Evolutionary conservation across 2,329 filamentous ascomycete species (phyloP).

Genomic region (Paecilomyces variotii): DNA sequence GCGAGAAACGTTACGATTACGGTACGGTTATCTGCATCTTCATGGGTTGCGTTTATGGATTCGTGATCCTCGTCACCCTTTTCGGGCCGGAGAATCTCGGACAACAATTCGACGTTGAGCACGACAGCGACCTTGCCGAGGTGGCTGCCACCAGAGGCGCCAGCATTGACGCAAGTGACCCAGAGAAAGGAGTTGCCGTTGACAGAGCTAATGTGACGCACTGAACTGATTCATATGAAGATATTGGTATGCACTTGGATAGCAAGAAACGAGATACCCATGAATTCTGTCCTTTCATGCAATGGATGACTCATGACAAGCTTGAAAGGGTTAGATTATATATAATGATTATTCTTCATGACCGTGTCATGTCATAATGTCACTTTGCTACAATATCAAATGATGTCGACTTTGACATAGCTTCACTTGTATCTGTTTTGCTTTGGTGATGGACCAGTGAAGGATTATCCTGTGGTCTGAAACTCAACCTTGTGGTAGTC

Average conservation of each 20-base stretch:
- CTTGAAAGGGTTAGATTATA: background rate
- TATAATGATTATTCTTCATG: background rate
- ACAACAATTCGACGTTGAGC: conserved; percentile 39
- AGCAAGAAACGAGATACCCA: background rate
- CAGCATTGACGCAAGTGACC: conserved; percentile 19
- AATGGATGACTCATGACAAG: background rate
- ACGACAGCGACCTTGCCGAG: conserved; percentile 40
- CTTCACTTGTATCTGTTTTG: background rate
- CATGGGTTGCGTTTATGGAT: conserved; percentile 72
- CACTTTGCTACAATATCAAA: background rate
- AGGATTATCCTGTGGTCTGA: background rate
- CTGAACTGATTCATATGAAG: background rate
- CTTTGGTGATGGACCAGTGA: background rate
- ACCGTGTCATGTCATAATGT: background rate
- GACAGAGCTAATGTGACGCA: background rate
- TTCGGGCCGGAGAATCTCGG: conserved; percentile 42
- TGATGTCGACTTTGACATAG: background rate
- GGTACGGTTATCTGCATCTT: conserved; percentile 85
- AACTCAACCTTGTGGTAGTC: no score
- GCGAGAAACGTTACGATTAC: conserved; percentile 57
- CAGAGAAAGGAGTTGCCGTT: conserved; percentile 18
- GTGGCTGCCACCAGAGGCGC: conserved; percentile 29
- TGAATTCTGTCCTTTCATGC: background rate
- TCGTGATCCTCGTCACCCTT: conserved; percentile 45
- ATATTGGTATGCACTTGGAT: background rate